Evolutionary conservation across 495 filamentous ascomycete genomes (phyloP).

Genomic region (Baudoinia panamericana): DNA sequence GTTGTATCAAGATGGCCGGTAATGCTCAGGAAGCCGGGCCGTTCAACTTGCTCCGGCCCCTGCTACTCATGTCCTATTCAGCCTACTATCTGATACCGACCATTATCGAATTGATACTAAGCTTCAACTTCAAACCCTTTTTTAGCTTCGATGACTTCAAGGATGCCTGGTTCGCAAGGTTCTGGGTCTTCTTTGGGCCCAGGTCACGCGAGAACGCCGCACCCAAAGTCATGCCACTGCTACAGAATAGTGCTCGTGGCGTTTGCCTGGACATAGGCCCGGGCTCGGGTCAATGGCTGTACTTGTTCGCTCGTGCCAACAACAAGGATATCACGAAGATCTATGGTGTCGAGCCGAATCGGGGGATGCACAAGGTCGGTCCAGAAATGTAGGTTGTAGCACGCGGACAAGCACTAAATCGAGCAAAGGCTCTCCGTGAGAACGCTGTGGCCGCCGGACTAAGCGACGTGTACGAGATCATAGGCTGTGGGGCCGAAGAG

Average conservation of each 20-base stretch:
- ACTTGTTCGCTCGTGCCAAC: conserved; percentile 28
- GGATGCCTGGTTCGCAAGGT: conserved; percentile 20
- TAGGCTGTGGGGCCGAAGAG: conserved; percentile 48
- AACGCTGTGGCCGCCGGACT: conserved; percentile 40
- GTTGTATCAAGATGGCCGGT: no score
- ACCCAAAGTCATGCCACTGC: conserved; percentile 16
- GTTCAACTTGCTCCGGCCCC: conserved; percentile 17
- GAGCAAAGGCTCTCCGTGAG: conserved; percentile 34
- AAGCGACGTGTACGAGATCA: conserved; percentile 47
- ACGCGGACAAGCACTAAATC: no score
- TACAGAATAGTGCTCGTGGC: conserved; percentile 23
- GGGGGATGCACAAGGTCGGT: conserved; percentile 39
- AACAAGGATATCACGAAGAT: conserved; percentile 38
- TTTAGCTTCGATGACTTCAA: conserved; percentile 10
- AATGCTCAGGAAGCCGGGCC: no score
- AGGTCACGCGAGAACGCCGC: conserved; percentile 7
- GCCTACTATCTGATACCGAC: conserved; percentile 13
- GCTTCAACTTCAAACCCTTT: conserved; percentile 9
- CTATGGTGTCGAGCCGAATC: conserved; percentile 58
- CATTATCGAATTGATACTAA: conserved; percentile 6
- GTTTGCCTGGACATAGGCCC: conserved; percentile 39
- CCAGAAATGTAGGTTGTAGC: no score
- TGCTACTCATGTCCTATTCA: conserved; percentile 10
- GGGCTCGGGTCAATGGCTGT: conserved; percentile 39
- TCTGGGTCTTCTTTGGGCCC: conserved; percentile 22